phyloP scores from a whole-genome alignment of 768 basidiomycete genomes.

The Calocybe indica region DNA sequence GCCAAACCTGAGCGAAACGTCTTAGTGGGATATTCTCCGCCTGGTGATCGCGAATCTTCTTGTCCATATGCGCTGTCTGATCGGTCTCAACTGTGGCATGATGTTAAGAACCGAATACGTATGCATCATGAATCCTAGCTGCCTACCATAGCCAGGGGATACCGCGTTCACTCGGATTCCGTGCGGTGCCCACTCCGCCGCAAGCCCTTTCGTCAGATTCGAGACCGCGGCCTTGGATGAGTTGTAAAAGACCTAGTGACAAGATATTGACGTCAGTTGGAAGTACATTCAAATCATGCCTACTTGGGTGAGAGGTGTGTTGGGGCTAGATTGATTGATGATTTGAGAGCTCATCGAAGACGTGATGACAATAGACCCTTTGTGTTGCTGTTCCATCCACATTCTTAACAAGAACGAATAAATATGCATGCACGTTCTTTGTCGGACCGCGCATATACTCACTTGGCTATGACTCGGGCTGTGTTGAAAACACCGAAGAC shows the following conservation, averaged over 20 bases:
- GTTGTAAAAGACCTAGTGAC: slow-evolving; percentile 48
- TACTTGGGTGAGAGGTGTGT: slow-evolving; percentile 48
- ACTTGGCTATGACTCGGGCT: slow-evolving; percentile 53
- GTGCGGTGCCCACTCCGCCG: slow-evolving; percentile 54
- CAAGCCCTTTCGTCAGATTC: slow-evolving; percentile 49
- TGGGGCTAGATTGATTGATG: slow-evolving; percentile 43
- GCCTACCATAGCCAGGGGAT: slow-evolving; percentile 55
- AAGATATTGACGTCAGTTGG: neutral
- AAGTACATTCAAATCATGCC: neutral
- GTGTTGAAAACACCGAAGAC: slow-evolving; percentile 66
- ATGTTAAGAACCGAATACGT: neutral
- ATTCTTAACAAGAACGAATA: slow-evolving; percentile 22
- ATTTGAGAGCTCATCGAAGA: slow-evolving; percentile 66
- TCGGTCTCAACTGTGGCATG: slow-evolving; percentile 44
- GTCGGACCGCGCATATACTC: slow-evolving; percentile 4
- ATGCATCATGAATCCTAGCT: neutral
- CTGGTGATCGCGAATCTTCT: slow-evolving; percentile 42
- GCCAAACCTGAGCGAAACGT: slow-evolving; percentile 48
- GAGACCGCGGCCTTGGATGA: slow-evolving; percentile 66
- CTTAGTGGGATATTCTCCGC: slow-evolving; percentile 42
- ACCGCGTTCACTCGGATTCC: slow-evolving; percentile 55
- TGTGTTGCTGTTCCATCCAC: slow-evolving; percentile 31
- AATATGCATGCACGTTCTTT: no score
- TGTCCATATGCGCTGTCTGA: slow-evolving; percentile 49
- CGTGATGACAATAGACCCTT: slow-evolving; percentile 57